Evolutionary conservation across 2,329 filamentous ascomycete species (phyloP).

Genomic region (Trichoderma afroharzianum): DNA sequence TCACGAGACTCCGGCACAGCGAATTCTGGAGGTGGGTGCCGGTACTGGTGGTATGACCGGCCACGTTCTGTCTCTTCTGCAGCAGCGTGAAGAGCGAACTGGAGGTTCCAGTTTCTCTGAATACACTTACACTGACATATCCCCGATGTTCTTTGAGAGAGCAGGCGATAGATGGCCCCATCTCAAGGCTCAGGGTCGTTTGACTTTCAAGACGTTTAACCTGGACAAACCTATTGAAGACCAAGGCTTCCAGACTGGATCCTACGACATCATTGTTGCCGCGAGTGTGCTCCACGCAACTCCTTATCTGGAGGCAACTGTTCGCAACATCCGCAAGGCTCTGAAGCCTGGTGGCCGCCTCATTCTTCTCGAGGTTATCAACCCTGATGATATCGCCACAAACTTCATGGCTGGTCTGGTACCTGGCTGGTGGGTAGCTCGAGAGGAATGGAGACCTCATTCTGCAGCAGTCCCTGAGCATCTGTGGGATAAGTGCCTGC

Average conservation of each 20-base stretch:
- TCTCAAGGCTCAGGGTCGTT: not conserved
- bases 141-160: conserved; percentile 31
- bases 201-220: conserved; percentile 26
- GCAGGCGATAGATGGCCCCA: conserved; percentile 15
- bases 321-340: not conserved
- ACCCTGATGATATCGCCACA: not conserved
- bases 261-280: conserved; percentile 40
- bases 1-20: conserved; percentile 33
- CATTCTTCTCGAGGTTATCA: not conserved
- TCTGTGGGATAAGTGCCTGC: not conserved
- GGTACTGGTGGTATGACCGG: conserved; percentile 36
- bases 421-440: conserved; percentile 2
- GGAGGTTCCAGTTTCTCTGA: conserved; percentile 23
- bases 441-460: not conserved
- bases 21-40: conserved; percentile 40
- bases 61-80: conserved; percentile 25
- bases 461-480: not conserved
- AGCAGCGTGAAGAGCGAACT: conserved; percentile 22
- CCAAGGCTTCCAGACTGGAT: conserved; percentile 31
- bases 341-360: conserved; percentile 3
- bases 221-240: conserved; percentile 24
- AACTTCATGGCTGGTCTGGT: conserved; percentile 1
- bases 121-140: conserved; percentile 43
- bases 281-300: not conserved
- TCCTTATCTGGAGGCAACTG: not conserved